Base-by-base conservation (phyloP, 2,329 filamentous ascomycete species). In the Escovopsis sp. region DNA sequence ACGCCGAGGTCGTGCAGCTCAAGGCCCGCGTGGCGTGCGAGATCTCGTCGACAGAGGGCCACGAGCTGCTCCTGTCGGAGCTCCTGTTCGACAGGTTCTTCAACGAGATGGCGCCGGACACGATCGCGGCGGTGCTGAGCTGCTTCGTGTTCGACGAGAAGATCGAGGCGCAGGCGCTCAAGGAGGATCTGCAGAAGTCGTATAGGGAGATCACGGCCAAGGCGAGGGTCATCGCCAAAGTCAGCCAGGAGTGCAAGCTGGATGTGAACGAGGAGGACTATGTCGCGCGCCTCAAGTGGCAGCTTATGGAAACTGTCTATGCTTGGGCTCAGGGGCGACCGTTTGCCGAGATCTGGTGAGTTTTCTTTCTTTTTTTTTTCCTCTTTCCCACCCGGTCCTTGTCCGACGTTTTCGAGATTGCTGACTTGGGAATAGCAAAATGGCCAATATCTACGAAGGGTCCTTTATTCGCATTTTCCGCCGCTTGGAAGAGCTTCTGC, bases 61-160 rank as follows among this genome's bases (percentile, higher is more conserved):
- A 98, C 51, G 92, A 98, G 55, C 67, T 98, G 29, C 76, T 98
- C 43, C 70, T 98, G 5, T 86, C 83, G 11, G 90, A 98, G 57
- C 68, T 98, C 19, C 70, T 98, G 1, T 96, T 98, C 59, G 92
- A 96, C 56, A 76, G 87, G 27, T 96, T 94, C 68, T 98, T 98
- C 70, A 98, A 96, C 54, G 87, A 94, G 52, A 65, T 96, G 30
- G 77, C 77, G 0, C 86, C 90, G 0, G 88, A 96, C 56, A 72
- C 88, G 45, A 83, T 79, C 48, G 90, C 90, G 1, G 73, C 88
- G 0, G 75, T 87, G 5, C 68, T 98, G 39, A 92, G 84, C 48
- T 87, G 84, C 51, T 96, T 98, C 61, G 90, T 98, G 44, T 94
- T 96, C 46, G 92, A 98, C 52, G 90, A 98, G 61, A 94, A 92